Conservation (phyloP, 495 filamentous ascomycete species). For the Penicillium argentinense region DNA sequence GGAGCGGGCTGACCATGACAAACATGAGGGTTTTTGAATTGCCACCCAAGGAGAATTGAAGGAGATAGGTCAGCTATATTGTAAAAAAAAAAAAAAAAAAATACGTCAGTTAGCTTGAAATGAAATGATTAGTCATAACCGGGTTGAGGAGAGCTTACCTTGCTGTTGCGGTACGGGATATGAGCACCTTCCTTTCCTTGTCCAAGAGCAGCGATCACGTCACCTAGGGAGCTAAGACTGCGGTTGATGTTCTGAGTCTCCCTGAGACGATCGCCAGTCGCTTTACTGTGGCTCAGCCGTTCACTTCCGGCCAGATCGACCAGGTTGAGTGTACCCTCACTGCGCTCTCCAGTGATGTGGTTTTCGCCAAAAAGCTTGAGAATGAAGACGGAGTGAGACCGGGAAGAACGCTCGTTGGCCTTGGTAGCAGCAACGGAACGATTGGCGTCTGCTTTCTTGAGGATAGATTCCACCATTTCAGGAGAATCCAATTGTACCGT, state of each 20-base stretch:
- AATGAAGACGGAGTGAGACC: conserved; percentile 96
- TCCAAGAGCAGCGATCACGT: conserved; percentile 89
- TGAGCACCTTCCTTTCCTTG: conserved; percentile 83
- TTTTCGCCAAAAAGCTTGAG: conserved; percentile 84
- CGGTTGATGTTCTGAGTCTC: conserved; percentile 99
- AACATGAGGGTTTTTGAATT: conserved; percentile 99
- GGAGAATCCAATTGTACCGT: conserved; percentile 76
- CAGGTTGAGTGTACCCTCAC: conserved; percentile 92
- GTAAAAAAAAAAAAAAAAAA: not conserved
- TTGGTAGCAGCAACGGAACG: conserved; percentile 93
- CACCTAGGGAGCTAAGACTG: conserved; percentile 85
- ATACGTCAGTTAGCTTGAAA: not conserved
- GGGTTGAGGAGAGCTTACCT: conserved; percentile 58
- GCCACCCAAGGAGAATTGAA: conserved; percentile 92
- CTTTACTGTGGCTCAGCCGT: conserved; percentile 78
- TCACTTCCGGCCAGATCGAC: conserved; percentile 96
- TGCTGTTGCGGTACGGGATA: conserved; percentile 93
- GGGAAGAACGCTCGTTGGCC: conserved; percentile 90
- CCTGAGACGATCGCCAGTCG: conserved; percentile 79
- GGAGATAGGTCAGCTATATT: conserved; percentile 80
- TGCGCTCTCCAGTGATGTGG: conserved; percentile 74
- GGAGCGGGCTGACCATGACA: conserved; percentile 92
- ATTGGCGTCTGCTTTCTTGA: conserved; percentile 76
- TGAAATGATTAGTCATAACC: not conserved
- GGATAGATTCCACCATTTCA: conserved; percentile 73